phyloP scores from a whole-genome alignment of 2,329 filamentous ascomycete species.

The Aspergillus sp. region DNA sequence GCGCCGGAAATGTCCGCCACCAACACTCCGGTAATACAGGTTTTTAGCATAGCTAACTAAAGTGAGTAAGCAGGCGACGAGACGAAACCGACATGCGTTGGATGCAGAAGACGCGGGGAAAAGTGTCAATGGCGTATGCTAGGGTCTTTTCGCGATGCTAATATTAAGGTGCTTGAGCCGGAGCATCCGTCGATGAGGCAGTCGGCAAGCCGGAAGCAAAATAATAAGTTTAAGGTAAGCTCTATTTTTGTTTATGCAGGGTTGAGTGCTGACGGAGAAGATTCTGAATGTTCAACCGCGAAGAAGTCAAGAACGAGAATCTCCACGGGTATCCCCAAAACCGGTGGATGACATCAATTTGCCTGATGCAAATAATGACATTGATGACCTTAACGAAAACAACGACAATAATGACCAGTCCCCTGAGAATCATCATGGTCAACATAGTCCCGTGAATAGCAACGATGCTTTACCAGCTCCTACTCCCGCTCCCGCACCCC shows the following conservation, averaged over 20 bases:
- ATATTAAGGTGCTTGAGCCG: constrained; percentile 22
- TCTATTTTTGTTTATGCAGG: too few relatives aligned
- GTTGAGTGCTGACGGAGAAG: constrained; percentile 2
- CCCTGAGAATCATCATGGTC: neutral
- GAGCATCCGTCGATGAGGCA: constrained; percentile 27
- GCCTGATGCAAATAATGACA: neutral
- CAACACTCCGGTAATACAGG: neutral
- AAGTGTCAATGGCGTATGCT: constrained; percentile 26
- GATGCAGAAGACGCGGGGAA: constrained; percentile 24
- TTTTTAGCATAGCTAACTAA: neutral
- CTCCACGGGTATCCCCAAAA: neutral
- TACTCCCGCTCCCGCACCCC: neutral
- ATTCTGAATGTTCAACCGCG: constrained; percentile 15
- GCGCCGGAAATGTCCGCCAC: constrained; percentile 23
- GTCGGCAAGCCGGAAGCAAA: constrained; percentile 10
- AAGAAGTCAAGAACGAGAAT: neutral
- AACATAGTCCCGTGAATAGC: neutral
- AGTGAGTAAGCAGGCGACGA: constrained; percentile 19
- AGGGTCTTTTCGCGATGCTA: constrained; percentile 25
- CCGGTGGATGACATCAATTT: neutral
- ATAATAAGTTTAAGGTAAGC: constrained; percentile 19
- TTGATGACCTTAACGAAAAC: neutral
- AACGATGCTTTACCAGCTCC: neutral
- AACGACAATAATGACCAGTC: neutral
- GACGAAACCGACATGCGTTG: constrained; percentile 22